Evolutionary conservation across 495 filamentous ascomycete genomes (phyloP).

Genomic region (Aspergillus asperescens): DNA sequence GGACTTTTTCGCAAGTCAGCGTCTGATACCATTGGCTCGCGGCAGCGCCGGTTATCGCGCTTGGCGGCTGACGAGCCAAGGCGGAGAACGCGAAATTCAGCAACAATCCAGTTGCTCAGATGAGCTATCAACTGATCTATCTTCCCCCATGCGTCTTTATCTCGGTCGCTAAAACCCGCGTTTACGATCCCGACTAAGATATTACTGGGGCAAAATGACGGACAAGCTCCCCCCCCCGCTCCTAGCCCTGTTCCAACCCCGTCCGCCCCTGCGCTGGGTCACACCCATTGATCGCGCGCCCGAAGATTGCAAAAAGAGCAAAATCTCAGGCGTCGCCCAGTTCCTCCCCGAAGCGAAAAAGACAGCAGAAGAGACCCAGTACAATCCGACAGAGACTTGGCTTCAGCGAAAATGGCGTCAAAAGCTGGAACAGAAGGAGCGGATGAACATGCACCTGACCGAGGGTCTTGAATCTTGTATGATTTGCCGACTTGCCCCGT

Average conservation of each 20-base stretch:
- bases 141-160: constrained; percentile 6
- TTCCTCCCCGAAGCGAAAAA: constrained; percentile 65
- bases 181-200: not conserved
- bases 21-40: constrained; percentile 23
- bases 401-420: constrained; percentile 75
- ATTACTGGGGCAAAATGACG: constrained; percentile 58
- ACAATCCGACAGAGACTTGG: constrained; percentile 86
- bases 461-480: constrained; percentile 67
- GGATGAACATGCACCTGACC: constrained; percentile 54
- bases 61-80: constrained; percentile 6
- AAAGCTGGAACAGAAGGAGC: constrained; percentile 69
- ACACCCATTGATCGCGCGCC: constrained; percentile 77
- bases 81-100: constrained; percentile 3
- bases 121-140: not conserved
- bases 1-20: constrained; percentile 18
- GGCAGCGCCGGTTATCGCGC: constrained; percentile 22
- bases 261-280: constrained; percentile 86
- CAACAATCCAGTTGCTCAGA: not conserved
- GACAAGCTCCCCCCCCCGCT: constrained; percentile 92
- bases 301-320: constrained; percentile 65
- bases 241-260: constrained; percentile 87
- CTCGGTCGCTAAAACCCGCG: not conserved
- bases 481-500: not conserved
- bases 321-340: constrained; percentile 64
- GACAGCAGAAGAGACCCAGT: constrained; percentile 67